Evolutionary conservation across 345 rosid species (phyloP).

Genomic region (Brassica carinata): DNA sequence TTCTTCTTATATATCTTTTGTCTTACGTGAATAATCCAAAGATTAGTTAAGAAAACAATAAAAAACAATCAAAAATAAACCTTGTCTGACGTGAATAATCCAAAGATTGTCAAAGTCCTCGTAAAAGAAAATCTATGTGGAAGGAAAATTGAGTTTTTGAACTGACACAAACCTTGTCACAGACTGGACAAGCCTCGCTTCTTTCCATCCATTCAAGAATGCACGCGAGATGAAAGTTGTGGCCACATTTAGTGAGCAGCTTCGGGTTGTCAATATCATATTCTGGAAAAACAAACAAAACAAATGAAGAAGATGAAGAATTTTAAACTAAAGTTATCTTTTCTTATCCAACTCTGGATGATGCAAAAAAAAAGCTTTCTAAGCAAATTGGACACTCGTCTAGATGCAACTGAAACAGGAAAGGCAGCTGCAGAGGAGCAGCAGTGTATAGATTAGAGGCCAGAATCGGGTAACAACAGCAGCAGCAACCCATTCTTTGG

Average conservation of each 20-base stretch:
- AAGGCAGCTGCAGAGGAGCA: conserved; percentile 78
- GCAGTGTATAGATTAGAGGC: conserved; percentile 57
- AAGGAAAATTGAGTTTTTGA: neutral
- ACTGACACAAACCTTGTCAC: conserved; percentile 69
- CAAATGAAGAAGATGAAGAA: too few relatives aligned
- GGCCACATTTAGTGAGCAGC: too few relatives aligned
- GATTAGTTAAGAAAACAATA: neutral
- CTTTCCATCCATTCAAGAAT: conserved; percentile 87
- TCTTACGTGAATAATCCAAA: too few relatives aligned
- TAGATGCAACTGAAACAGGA: conserved; percentile 43
- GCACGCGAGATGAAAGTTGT: too few relatives aligned
- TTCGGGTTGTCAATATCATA: too few relatives aligned
- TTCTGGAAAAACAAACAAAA: too few relatives aligned
- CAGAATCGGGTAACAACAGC: conserved; percentile 14
- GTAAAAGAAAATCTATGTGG: neutral
- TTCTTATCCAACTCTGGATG: too few relatives aligned
- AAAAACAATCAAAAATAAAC: neutral
- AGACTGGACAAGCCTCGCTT: conserved; percentile 88
- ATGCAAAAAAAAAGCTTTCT: conserved; percentile 57
- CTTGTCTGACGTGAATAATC: conserved; percentile 6
- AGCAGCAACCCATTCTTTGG: too few relatives aligned
- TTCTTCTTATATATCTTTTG: neutral
- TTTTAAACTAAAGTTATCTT: too few relatives aligned
- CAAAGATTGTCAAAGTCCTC: conserved; percentile 19
- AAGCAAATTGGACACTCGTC: conserved; percentile 87